Evolutionary conservation across 495 filamentous ascomycete genomes (phyloP), one percentile per base, ranked within the genome.

Genomic region (Cercophora samala): DNA sequence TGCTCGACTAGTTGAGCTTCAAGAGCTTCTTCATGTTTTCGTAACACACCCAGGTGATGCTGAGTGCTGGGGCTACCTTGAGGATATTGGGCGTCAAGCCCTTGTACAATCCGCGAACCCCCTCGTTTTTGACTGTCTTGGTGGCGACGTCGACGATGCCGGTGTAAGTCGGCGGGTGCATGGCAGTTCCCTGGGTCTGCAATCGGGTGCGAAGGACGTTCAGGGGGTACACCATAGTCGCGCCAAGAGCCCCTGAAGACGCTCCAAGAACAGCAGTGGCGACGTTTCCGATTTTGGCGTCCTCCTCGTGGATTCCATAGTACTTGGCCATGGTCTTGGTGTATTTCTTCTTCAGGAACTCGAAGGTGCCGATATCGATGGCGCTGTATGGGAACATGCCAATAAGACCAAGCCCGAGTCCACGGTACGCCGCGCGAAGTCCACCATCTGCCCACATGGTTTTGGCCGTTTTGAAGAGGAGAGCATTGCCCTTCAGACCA

Each of bases 311-410:
- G 64, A 89, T 89, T 60, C 88, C 82, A 22, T 85, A 75, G 21
- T 84, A 79, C 37, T 84, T 85, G n/a, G 92, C 92, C 70, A 93
- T 90, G 55, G 88, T 87, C 11, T 80, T 81, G 2, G 88, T 80
- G 64, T 96, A 85, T 5, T 80, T 81, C 32, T 85, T 85, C 81
- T 99, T 99, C 64, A 97, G 83, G 60, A 93, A 88, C 78, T 99
- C 95, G 70, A 97, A 99, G 0, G 91, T 97, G 53, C 91, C 90
- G 67, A 99, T 87, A 75, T 99, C 95, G 76, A 99, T 95, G 51
- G 95, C 96, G 42, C 92, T 92, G 78, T 99, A 99, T 1, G 95
- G 95, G 73, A 98, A 98, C 88, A 98, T 97, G 74, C 95, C 95
- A 61, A 96, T 74, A 2, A 99, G 83, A 21, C 96, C 95, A 82